Evolutionary conservation across 768 basidiomycete genomes (phyloP), one percentile per base, ranked within the genome.

Genomic region (Boletus speciosus): DNA sequence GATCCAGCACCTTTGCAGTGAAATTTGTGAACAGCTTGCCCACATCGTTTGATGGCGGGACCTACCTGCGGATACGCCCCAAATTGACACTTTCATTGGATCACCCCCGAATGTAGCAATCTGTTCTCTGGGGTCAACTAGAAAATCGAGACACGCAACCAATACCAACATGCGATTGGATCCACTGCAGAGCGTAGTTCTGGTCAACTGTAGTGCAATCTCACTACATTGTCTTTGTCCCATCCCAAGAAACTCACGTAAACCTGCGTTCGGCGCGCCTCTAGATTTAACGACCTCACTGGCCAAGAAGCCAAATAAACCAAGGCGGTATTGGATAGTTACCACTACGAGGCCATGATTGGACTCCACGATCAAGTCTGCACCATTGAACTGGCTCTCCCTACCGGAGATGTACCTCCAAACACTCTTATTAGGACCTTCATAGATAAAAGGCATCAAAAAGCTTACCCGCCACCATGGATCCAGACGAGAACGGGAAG

Each of bases 401-500:
- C 23, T 10, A 21, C 54, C 54, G 4, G 19, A 11, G 16, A 36
- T 4, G 23, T 56, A 56, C 16, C 55, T 56, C 14, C 39, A 42
- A 21, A 42, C 6, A 21, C 15, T 2, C n/a, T n/a, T 21, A 7
- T 55, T 15, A 46, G 11, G 6, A 29, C 12, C 11, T 7, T 23
- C 19, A 29, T 19, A 25, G 21, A 32, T 35, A 39, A 35, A 4
- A 9, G 3, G 39, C 15, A 2, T 14, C 11, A 14, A 19, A 29
- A 37, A 44, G 4, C 56, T 10, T 27, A 58, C 56, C 44, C 56
- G 4, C 56, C 56, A 8, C 48, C 56, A 5, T 42, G 39, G 12
- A 57, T 57, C 39, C 48, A 57, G n/a, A 52, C 23, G 9, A 57
- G 38, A 9, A 58, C 56, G 43, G 47, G 48, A 21, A 58, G 21